Percentiles rank a stretch among this genome's conserved stretches.
These are phyloP conservation scores for Kodamaea neixiangensis DNA, from an alignment of 805 yeast genomes.

Conservation along the genomic window DNA sequence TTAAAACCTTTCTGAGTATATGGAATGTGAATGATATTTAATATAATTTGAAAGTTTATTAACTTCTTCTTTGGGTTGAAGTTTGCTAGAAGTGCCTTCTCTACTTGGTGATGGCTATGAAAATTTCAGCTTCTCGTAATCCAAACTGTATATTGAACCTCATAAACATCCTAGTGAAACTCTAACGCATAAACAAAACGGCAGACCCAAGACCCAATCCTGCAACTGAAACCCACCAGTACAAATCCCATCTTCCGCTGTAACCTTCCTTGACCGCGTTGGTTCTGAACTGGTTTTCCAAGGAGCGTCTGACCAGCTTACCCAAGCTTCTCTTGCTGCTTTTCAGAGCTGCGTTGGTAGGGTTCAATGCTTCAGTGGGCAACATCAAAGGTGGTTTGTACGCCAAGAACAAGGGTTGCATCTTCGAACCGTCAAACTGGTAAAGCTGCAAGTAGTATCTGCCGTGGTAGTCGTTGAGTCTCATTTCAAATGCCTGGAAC, in stretches of 20 bases:
- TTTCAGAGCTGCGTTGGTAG: slow-evolving; percentile 54
- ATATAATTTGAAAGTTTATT: no score
- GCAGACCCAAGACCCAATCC: slow-evolving; percentile 43
- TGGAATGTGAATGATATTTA: no score
- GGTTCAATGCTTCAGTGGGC: slow-evolving; percentile 89
- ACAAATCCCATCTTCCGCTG: slow-evolving; percentile 38
- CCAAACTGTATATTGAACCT: slow-evolving; percentile 1
- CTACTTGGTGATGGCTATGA: no score
- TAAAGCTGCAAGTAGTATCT: slow-evolving; percentile 71
- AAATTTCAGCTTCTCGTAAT: no score
- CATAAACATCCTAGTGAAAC: no score
- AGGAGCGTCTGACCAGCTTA: slow-evolving; percentile 56
- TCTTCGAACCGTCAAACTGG: slow-evolving; percentile 74
- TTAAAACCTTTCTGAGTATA: no score
- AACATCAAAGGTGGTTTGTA: slow-evolving; percentile 95
- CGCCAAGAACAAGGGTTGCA: slow-evolving; percentile 89
- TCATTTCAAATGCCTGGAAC: slow-evolving; percentile 58
- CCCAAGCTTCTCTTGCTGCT: slow-evolving; percentile 35
- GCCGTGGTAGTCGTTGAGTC: slow-evolving; percentile 80
- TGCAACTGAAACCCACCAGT: slow-evolving; percentile 61
- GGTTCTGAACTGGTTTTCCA: slow-evolving; percentile 80
- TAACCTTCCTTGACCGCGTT: slow-evolving; percentile 57
- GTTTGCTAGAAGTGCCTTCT: no score
- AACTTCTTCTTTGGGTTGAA: no score
- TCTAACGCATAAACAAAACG: slow-evolving; percentile 30